These are phyloP conservation scores for Colletotrichum abscissum DNA, from an alignment of 2,329 filamentous ascomycete species.

Conservation along the genomic window DNA sequence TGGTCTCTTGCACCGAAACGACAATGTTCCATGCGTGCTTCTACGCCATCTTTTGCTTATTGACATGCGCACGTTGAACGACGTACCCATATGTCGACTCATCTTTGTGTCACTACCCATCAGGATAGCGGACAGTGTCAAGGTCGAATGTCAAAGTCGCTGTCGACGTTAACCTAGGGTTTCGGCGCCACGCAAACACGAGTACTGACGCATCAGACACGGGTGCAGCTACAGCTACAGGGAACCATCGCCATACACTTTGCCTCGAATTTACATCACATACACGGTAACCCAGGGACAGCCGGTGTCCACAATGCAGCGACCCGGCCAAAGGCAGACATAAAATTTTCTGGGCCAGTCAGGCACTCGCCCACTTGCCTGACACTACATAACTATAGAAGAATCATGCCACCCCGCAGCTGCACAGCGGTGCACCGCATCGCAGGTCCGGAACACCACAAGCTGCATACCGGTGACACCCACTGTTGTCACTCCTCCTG, in stretches of 20 bases:
- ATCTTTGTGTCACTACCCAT: slow-evolving; percentile 9
- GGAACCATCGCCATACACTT: neutral
- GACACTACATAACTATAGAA: slow-evolving; percentile 5
- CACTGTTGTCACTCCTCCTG: slow-evolving; percentile 1
- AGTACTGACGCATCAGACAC: neutral
- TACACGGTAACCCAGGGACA: neutral
- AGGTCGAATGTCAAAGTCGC: slow-evolving; percentile 7
- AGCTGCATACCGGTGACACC: slow-evolving; percentile 24
- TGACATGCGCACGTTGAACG: slow-evolving; percentile 16
- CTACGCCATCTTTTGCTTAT: slow-evolving; percentile 22
- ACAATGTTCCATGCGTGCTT: slow-evolving; percentile 4
- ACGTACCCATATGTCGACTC: slow-evolving; percentile 20
- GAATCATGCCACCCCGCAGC: slow-evolving; percentile 30
- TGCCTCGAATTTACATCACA: neutral
- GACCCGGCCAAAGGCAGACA: neutral
- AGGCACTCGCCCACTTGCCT: slow-evolving; percentile 12
- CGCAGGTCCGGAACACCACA: slow-evolving; percentile 13
- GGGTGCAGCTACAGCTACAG: neutral
- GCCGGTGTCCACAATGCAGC: neutral
- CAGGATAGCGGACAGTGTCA: slow-evolving; percentile 7
- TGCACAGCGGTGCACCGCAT: slow-evolving; percentile 16
- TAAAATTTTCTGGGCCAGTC: neutral
- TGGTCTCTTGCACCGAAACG: neutral
- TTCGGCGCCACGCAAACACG: neutral
- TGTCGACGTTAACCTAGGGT: slow-evolving; percentile 9